These are phyloP conservation scores for Hypoxylon crocopeplum DNA, from an alignment of 495 filamentous ascomycete species.

Conservation along the genomic window DNA sequence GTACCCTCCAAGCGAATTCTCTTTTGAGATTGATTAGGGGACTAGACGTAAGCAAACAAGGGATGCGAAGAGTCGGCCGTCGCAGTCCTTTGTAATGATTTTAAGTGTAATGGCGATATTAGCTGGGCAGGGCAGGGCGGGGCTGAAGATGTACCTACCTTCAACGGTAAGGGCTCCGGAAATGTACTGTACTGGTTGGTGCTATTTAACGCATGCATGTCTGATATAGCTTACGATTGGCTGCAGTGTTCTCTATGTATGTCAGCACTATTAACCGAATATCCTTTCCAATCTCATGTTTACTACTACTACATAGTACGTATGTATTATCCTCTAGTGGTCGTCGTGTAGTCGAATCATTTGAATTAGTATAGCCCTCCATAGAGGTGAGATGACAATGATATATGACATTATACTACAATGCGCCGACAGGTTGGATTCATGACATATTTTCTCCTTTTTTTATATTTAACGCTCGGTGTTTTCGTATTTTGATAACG, in stretches of 20 bases:
- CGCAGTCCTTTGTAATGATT: no score
- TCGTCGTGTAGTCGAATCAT: background rate
- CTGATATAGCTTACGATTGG: slow-evolving; percentile 24
- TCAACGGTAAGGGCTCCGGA: no score
- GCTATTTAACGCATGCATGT: slow-evolving; percentile 9
- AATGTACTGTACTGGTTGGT: slow-evolving; percentile 7
- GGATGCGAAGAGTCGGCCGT: no score
- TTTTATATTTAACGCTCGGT: no score
- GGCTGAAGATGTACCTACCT: no score
- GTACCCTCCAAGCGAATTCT: background rate
- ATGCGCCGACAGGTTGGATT: background rate
- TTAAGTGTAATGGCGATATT: no score
- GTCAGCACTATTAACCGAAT: slow-evolving; percentile 16
- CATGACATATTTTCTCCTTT: slow-evolving; percentile 1
- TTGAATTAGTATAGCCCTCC: background rate
- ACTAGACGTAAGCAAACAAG: slow-evolving; percentile 1
- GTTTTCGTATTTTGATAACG: no score
- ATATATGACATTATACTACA: background rate
- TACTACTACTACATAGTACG: no score
- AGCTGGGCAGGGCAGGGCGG: no score
- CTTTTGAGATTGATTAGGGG: slow-evolving; percentile 1
- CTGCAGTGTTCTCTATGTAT: background rate
- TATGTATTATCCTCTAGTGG: background rate
- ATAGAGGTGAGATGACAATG: background rate
- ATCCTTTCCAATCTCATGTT: background rate